Percentiles rank a stretch among this genome's conserved stretches.
phyloP scores from a whole-genome alignment of 148 eudicot species.

The Fagopyrum esculentum region DNA sequence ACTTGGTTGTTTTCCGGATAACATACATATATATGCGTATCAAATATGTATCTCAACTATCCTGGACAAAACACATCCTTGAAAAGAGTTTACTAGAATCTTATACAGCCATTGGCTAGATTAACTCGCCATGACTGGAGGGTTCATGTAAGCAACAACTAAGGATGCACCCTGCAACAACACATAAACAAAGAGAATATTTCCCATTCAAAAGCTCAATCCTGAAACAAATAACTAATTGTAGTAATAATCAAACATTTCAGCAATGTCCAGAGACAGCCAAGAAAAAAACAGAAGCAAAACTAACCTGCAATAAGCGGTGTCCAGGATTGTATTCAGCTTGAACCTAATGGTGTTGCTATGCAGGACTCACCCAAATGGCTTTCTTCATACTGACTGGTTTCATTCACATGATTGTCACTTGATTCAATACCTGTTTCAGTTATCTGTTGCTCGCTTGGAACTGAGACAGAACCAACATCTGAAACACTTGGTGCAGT shows the following conservation, averaged over 20 bases:
- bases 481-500: slow-evolving; percentile 3
- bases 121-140: neutral
- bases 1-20: slow-evolving; percentile 1
- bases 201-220: neutral
- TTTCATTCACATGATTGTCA: neutral
- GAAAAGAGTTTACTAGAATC: neutral
- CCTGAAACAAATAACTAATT: neutral
- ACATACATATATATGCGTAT: neutral
- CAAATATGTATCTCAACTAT: neutral
- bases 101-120: neutral
- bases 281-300: neutral
- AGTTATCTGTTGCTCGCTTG: neutral
- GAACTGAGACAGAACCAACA: neutral
- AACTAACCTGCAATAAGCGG: slow-evolving; percentile 5
- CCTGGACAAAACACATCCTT: neutral
- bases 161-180: neutral
- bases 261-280: neutral
- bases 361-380: neutral
- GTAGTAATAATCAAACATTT: neutral
- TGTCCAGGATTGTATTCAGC: neutral
- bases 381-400: slow-evolving; percentile 8
- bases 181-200: neutral
- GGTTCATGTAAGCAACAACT: neutral
- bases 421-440: neutral
- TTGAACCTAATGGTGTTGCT: slow-evolving; percentile 5